Conservation (phyloP, 1,284 basidiomycete genomes). For the Erythrobasidium hasegawianum region DNA sequence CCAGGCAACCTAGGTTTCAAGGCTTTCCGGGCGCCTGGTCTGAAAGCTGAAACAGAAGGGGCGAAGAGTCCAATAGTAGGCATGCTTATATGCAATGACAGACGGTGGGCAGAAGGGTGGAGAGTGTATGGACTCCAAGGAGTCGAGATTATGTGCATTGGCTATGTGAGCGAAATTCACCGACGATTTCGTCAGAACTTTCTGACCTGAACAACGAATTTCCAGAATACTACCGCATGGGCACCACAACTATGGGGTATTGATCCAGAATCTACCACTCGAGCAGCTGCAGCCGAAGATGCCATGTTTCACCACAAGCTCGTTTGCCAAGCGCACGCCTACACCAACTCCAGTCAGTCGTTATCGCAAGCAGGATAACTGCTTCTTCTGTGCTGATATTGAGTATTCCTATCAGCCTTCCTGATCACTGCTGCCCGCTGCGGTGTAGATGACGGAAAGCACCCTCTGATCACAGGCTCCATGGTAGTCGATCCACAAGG, state of each 20-base stretch:
- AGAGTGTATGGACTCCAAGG: slow-evolving; percentile 46
- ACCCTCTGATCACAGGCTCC: slow-evolving; percentile 45
- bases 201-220: slow-evolving; percentile 14
- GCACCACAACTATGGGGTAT: slow-evolving; percentile 47
- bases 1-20: slow-evolving; percentile 46
- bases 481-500: slow-evolving; percentile 48
- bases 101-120: slow-evolving; percentile 48
- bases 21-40: slow-evolving; percentile 44
- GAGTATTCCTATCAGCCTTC: slow-evolving; percentile 38
- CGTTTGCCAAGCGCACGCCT: slow-evolving; percentile 46
- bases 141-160: slow-evolving; percentile 46
- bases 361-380: neutral
- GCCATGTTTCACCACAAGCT: slow-evolving; percentile 49
- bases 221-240: slow-evolving; percentile 47
- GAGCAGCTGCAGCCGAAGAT: slow-evolving; percentile 44
- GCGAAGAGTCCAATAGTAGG: slow-evolving; percentile 44
- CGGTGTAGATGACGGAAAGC: slow-evolving; percentile 44
- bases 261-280: slow-evolving; percentile 42
- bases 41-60: slow-evolving; percentile 39
- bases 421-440: slow-evolving; percentile 45
- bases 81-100: slow-evolving; percentile 47
- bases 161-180: slow-evolving; percentile 39
- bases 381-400: too few species aligned
- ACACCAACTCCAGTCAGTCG: slow-evolving; percentile 45
- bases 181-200: too few species aligned